These are phyloP conservation scores for Apiospora marii DNA, from an alignment of 2,329 filamentous ascomycete species.

Conservation along the genomic window DNA sequence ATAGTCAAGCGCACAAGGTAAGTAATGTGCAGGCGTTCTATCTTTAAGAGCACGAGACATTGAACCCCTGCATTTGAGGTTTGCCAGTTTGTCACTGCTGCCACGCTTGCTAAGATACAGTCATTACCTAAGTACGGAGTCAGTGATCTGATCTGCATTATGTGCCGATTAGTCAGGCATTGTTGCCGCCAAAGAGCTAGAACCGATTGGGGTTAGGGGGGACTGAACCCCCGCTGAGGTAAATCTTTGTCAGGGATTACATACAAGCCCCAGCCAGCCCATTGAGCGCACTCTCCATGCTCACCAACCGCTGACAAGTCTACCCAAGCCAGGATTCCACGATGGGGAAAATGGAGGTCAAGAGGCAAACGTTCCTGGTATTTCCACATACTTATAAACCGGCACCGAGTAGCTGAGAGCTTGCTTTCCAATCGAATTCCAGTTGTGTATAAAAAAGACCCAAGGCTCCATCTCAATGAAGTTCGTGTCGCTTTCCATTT, in stretches of 20 bases:
- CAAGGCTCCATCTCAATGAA: conserved; percentile 44
- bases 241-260: conserved; percentile 23
- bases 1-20: neutral
- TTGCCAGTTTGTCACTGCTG: neutral
- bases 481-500: conserved; percentile 46
- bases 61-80: too few relatives aligned
- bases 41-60: neutral
- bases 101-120: neutral
- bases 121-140: too few relatives aligned
- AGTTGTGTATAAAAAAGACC: neutral
- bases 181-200: neutral
- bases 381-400: conserved; percentile 13
- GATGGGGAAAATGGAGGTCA: conserved; percentile 1
- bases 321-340: neutral
- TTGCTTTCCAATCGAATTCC: neutral
- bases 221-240: neutral
- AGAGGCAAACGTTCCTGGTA: conserved; percentile 22
- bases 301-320: conserved; percentile 23
- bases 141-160: neutral
- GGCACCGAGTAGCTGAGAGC: neutral
- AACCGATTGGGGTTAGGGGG: neutral
- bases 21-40: neutral
- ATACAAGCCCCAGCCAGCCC: neutral
- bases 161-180: neutral
- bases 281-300: neutral